Base-by-base conservation (phyloP, 2,329 filamentous ascomycete genomes). In the Fusarium cyanostomum region DNA sequence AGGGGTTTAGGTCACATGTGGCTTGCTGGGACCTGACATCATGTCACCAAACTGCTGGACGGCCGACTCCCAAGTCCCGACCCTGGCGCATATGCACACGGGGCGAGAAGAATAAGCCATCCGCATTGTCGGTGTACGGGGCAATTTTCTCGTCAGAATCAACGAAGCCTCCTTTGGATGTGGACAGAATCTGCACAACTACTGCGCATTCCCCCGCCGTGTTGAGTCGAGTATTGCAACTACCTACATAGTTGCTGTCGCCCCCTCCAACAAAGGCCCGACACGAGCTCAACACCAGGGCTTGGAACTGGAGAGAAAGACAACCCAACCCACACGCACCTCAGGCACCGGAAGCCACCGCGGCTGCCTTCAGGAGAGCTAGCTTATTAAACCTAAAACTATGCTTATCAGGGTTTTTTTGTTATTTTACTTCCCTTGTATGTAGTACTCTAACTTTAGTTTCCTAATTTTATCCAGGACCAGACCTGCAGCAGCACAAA, bases 11-110 rank as follows among this genome's bases (percentile, higher is more conserved):
- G 66, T 61, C 68, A 71, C 59, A 62, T 48, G 59, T 56, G 59
- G 62, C 62, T 66, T 56, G 56, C 55, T 54, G 46, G 51, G 62
- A 59, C 62, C 66, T 69, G 66, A 71, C 62, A 71, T 71, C 68
- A 71, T 71, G 68, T 70, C 66, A 71, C 64, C 64, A 66, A 59
- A 54, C 59, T 62, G 46, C 46, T 67, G 55, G 51, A 56, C 56
- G 52, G 53, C 46, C 53, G 51, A 60, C 43, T 50, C 62, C 42
- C 46, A 64, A 54, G 21, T 27, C 18, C 49, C 50, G 30, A 49
- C 30, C 43, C 49, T 37, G 18, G 45, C 28, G 45, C 33, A 56
- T 35, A 51, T 49, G 41, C 34, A 54, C 52, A 56, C 48, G 50
- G 58, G 56, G 38, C 43, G 35, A 26, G 39, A 45, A 13, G 45